A percentile compares a stretch with the other conserved stretches of the same genome.
Evolutionary conservation across 192 early-diverging fungal genomes (phyloP).

Genomic region (Spinellus fusiger): DNA sequence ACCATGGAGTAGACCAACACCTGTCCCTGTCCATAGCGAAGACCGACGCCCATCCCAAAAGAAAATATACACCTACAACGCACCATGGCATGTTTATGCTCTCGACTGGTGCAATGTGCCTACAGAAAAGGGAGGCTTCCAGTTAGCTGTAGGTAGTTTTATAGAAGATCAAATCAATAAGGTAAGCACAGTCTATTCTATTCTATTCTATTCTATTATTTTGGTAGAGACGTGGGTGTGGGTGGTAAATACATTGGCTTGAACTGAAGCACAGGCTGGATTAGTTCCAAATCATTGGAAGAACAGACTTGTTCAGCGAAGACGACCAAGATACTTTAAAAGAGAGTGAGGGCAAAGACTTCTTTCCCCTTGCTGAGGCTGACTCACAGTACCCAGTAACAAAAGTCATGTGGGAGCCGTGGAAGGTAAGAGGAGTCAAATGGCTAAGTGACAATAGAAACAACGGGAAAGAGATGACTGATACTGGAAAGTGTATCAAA

Average conservation of each 20-base stretch:
- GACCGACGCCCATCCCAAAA: constrained; percentile 37
- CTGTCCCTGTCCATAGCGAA: too few relatives aligned
- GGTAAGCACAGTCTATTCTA: constrained; percentile 12
- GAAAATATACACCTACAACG: constrained; percentile 70
- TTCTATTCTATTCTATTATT: background rate
- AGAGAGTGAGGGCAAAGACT: constrained; percentile 45
- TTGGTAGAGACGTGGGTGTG: too few relatives aligned
- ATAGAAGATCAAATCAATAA: constrained; percentile 63
- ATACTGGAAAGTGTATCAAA: background rate
- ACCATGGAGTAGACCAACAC: too few relatives aligned
- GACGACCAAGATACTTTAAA: constrained; percentile 31
- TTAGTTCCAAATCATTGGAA: constrained; percentile 57
- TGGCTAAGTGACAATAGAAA: background rate
- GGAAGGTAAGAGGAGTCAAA: constrained; percentile 35
- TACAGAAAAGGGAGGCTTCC: constrained; percentile 55
- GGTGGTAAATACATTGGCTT: constrained; percentile 28
- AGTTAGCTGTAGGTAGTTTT: constrained; percentile 76
- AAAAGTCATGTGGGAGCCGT: constrained; percentile 82
- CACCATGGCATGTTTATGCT: constrained; percentile 80
- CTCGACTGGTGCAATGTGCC: constrained; percentile 77
- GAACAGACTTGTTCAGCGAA: constrained; percentile 33
- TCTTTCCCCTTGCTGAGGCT: constrained; percentile 64
- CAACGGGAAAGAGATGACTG: background rate
- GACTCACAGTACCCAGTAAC: constrained; percentile 83
- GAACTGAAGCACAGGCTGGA: background rate